These are phyloP conservation scores for Moelleriella libera DNA, from an alignment of 2,329 filamentous ascomycete genomes.

Conservation along the genomic window DNA sequence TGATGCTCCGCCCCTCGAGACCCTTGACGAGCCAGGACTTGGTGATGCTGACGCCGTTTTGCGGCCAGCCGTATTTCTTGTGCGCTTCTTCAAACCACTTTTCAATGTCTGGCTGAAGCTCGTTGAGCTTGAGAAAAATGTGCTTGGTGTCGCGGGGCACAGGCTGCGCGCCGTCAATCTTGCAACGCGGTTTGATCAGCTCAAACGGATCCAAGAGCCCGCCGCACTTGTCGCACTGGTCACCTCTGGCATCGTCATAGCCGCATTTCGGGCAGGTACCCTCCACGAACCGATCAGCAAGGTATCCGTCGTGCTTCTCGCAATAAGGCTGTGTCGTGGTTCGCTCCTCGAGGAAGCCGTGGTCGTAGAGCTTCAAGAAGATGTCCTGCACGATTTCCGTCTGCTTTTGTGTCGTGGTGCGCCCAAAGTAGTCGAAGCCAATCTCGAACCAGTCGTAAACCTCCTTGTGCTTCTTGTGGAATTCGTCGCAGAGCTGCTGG, in stretches of 20 bases:
- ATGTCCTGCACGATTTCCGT: conserved; percentile 89
- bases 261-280: conserved; percentile 63
- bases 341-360: conserved; percentile 77
- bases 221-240: conserved; percentile 66
- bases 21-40: conserved; percentile 74
- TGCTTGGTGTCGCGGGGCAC: conserved; percentile 76
- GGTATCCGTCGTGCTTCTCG: conserved; percentile 58
- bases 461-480: conserved; percentile 76
- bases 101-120: conserved; percentile 62
- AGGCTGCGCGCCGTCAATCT: conserved; percentile 74
- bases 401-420: conserved; percentile 78
- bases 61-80: conserved; percentile 61
- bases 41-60: conserved; percentile 63
- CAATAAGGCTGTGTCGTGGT: conserved; percentile 86
- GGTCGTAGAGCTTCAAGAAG: conserved; percentile 75
- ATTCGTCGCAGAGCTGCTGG: conserved; percentile 78
- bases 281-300: conserved; percentile 79
- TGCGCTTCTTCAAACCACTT: conserved; percentile 65
- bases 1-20: conserved; percentile 76
- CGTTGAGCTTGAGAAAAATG: conserved; percentile 76
- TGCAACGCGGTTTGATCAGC: conserved; percentile 77
- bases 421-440: conserved; percentile 86
- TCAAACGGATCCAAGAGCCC: conserved; percentile 58
- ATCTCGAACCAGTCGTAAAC: conserved; percentile 97
- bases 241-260: conserved; percentile 56